Base-by-base conservation (phyloP, 1,139 yeast species). In the Starmera stellimalicola region DNA sequence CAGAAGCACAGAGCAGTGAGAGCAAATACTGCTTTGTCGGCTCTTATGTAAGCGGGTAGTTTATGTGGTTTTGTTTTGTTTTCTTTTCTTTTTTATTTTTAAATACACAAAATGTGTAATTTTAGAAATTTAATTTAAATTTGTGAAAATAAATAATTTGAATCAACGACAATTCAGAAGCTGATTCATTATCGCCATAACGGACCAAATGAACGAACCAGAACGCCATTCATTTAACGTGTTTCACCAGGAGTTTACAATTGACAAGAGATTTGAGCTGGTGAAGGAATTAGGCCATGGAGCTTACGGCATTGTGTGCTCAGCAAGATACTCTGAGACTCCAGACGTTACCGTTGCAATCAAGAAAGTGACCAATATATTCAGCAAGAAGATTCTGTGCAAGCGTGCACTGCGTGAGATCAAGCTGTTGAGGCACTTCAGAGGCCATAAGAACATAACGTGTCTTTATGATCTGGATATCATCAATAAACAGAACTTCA, bases 221-320 rank as follows among this genome's bases (percentile, higher is more conserved):
- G 62, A 57, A 34, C 60, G 65, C 35, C 63, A 59, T 36, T 54
- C 68, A 10, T 70, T 68, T 51, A 72, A 77, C 53, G 95, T 88
- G 31, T 85, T 76, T 59, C 81, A 82, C 54, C 96, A 87, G 59
- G 94, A 84, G 50, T 88, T 88, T 55, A 74, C 85, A 32, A 85
- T 88, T 38, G 95, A 87, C 57, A 74, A 74, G 45, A 65, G 94
- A 38, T 84, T 87, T 58, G 80, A 83, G 52, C 70, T 91, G 45
- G 82, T 84, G 40, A 84, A 87, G 50, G 95, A 87, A 49, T 69
- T 91, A 32, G 98, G 98, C 18, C 95, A 88, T 50, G 98, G 98
- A 4, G 96, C 98, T 1, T 91, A 91, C 53, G 98, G 98, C 22
- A 77, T 88, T 6, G 97, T 91, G 6, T 91, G 95, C 51, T 82